Conservation (phyloP, 805 yeast species). For the Candida tammaniensis region DNA sequence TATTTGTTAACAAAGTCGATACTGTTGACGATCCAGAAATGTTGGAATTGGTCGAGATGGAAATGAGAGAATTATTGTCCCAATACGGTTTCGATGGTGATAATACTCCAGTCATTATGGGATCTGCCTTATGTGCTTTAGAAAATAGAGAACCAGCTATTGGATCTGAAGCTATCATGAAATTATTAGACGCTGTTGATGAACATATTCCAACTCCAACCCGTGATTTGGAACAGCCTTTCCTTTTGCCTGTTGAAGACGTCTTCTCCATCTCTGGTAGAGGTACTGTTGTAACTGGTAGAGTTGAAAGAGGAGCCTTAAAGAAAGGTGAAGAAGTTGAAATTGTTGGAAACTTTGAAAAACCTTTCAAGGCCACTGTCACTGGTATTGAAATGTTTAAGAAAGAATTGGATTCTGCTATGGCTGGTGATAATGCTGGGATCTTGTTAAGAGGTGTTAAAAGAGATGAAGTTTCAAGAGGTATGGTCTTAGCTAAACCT, state of each 20-base stretch:
- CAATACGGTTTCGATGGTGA: conserved; percentile 98
- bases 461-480: conserved; percentile 95
- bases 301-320: conserved; percentile 97
- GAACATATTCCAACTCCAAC: conserved; percentile 93
- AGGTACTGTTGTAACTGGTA: conserved; percentile 99
- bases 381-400: conserved; percentile 99
- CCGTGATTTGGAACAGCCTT: conserved; percentile 95
- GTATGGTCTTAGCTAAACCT: conserved; percentile 96
- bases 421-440: conserved; percentile 99
- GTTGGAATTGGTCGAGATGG: conserved; percentile 99
- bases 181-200: conserved; percentile 89
- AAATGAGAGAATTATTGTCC: conserved; percentile 93
- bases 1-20: conserved; percentile 96
- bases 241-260: conserved; percentile 96
- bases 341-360: conserved; percentile 87
- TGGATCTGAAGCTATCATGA: conserved; percentile 80
- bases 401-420: conserved; percentile 95
- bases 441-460: conserved; percentile 95
- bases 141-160: conserved; percentile 87
- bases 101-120: conserved; percentile 96
- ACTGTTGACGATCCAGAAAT: conserved; percentile 98
- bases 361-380: conserved; percentile 87
- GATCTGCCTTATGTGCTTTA: conserved; percentile 96
- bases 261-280: conserved; percentile 98
- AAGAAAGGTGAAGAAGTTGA: conserved; percentile 99